These are phyloP conservation scores for Cronartium quercuum DNA, from an alignment of 1,284 basidiomycete genomes.

Conservation along the genomic window DNA sequence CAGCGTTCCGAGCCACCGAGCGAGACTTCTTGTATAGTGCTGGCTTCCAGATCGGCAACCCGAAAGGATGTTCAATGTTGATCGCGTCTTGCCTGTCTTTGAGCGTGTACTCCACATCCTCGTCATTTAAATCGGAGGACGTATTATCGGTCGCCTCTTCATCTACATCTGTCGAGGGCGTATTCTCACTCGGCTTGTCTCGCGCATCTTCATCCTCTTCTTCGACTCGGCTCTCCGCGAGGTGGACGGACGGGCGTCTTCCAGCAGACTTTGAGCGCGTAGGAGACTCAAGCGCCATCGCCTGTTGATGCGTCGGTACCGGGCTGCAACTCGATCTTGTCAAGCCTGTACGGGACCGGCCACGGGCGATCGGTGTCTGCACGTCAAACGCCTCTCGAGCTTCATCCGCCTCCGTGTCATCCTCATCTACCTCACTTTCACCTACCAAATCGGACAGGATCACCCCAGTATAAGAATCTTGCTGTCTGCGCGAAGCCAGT, in stretches of 20 bases:
- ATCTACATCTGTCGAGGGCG: neutral
- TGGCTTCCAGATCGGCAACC: conserved; percentile 99
- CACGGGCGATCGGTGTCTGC: neutral
- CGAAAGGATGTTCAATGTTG: conserved; percentile 82
- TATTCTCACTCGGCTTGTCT: neutral
- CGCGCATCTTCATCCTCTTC: neutral
- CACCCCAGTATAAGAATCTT: neutral
- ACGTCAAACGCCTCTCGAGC: conserved; percentile 38
- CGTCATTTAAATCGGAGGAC: conserved; percentile 51
- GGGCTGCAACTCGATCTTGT: neutral
- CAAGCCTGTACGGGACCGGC: neutral
- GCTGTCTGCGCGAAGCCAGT: neutral
- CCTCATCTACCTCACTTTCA: conserved; percentile 43
- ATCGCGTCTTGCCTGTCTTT: conserved; percentile 91
- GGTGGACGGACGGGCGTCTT: neutral
- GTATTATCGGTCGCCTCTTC: neutral
- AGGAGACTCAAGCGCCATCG: neutral
- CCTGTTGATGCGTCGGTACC: neutral
- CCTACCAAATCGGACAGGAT: conserved; percentile 18
- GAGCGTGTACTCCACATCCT: conserved; percentile 80
- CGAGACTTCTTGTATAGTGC: conserved; percentile 97
- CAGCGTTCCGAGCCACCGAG: conserved; percentile 90
- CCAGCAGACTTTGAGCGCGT: neutral
- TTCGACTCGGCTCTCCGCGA: neutral
- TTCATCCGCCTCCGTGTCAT: conserved; percentile 42